Evolutionary conservation across 176 grass and related monocot species (phyloP), one percentile per base, ranked within the genome.

Genomic region (Oryza punctata): DNA sequence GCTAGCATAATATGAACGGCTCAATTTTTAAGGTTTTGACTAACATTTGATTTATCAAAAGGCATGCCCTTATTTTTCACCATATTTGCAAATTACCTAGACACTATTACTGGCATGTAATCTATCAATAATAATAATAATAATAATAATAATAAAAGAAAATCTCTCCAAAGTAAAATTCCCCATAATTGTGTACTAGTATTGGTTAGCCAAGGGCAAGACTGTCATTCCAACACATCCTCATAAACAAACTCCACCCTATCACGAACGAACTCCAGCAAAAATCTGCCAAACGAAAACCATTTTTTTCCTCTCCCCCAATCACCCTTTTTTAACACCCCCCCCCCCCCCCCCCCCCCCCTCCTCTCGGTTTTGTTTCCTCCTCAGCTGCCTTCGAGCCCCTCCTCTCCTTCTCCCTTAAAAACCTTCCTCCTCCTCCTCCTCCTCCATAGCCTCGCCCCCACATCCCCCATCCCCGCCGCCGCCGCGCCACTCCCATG

Each of bases 401-500:
- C 70, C 47, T 54, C 47, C 65, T 65, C 30, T 45, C 68, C 1
- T 57, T 76, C 61, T 45, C 68, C 35, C 69, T 60, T 35, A 72
- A 88, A 81, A 81, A 85, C 84, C 27, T 38, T 38, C 37, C 3
- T 69, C 81, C 30, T 71, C 57, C 30, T 73, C 2, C 33, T 49
- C 27, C 67, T 73, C 2, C 43, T 61, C 33, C 66, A 78, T 46
- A 72, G 65, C 63, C 52, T 81, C 77, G 29, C 3, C 57, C 57
- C 4, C 64, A 25, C 72, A 30, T 10, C 47, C 72, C 41, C 29
- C 57, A 66, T 79, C 76, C 79, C 64, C 24, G 8, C 21, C 63
- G 67, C 80, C 43, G 65, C 25, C 63, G 69, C 78, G 26, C 33
- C 69, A 41, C 38, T 69, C 60, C 81, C 28, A 94, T 94, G 92